phyloP scores from a whole-genome alignment of 441 rosid genomes.

The Biscutella laevigata region DNA sequence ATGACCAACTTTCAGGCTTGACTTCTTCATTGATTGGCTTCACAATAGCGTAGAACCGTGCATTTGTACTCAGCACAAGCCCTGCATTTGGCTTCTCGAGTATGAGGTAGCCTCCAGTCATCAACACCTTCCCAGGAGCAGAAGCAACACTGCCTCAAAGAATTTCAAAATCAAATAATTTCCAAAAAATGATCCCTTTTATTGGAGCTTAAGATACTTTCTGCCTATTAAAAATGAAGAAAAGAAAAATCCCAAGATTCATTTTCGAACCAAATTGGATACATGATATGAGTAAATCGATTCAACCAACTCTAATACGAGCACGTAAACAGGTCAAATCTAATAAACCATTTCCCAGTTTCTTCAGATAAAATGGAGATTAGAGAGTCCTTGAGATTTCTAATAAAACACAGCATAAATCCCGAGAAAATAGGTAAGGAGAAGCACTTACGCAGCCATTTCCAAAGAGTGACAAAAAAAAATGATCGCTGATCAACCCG shows the following conservation, averaged over 20 bases:
- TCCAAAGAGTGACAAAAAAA: neutral
- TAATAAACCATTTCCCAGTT: neutral
- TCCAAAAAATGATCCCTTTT: neutral
- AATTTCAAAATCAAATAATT: neutral
- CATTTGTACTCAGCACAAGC: slow-evolving; percentile 67
- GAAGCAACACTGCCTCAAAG: slow-evolving; percentile 61
- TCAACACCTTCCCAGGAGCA: slow-evolving; percentile 94
- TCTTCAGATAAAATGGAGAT: neutral
- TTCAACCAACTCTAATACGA: neutral
- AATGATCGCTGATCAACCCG: slow-evolving; percentile 14
- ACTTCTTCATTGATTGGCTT: slow-evolving; percentile 59
- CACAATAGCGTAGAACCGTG: slow-evolving; percentile 82
- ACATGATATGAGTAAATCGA: neutral
- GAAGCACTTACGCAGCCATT: slow-evolving; percentile 29
- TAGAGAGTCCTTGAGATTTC: neutral
- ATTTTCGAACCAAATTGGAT: neutral
- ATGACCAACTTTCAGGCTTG: slow-evolving; percentile 72
- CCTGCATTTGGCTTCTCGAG: slow-evolving; percentile 95
- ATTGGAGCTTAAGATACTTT: neutral
- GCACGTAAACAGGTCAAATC: neutral
- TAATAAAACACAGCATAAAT: neutral
- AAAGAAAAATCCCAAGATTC: neutral
- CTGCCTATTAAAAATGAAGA: neutral
- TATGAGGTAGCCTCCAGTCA: slow-evolving; percentile 88
- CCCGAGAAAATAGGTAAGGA: neutral